Evolutionary conservation across 345 rosid species (phyloP).

Genomic region (Hibiscus trionum): DNA sequence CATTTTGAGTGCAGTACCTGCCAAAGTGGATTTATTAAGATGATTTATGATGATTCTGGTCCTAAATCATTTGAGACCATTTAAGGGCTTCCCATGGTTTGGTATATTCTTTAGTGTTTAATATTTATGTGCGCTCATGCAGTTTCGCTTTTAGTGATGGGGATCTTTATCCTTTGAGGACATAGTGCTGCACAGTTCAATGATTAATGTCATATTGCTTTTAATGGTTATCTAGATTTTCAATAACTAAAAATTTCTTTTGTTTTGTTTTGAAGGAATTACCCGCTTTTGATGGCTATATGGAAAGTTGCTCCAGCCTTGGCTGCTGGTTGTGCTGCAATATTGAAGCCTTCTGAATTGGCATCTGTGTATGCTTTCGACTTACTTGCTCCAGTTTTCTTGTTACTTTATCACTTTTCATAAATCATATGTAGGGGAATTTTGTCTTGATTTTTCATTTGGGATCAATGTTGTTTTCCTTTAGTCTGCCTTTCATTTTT

Average conservation of each 20-base stretch:
- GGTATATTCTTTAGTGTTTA: neutral
- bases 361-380: constrained; percentile 62
- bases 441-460: neutral
- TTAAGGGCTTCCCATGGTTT: neutral
- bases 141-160: neutral
- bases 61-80: neutral
- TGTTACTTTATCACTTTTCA: neutral
- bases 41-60: neutral
- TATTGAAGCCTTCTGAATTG: constrained; percentile 84
- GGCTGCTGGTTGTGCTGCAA: constrained; percentile 95
- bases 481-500: constrained; percentile 9
- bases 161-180: neutral
- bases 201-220: neutral
- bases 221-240: neutral
- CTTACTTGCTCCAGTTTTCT: constrained; percentile 2
- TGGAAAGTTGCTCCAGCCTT: constrained; percentile 99
- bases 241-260: neutral
- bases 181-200: neutral
- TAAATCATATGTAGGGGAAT: neutral
- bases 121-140: neutral
- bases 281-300: constrained; percentile 86
- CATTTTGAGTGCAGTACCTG: neutral
- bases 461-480: neutral
- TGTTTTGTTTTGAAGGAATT: constrained; percentile 60
- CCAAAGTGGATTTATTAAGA: neutral